Conservation (phyloP, 306 rosid genomes). For the Rosa multiflora region DNA sequence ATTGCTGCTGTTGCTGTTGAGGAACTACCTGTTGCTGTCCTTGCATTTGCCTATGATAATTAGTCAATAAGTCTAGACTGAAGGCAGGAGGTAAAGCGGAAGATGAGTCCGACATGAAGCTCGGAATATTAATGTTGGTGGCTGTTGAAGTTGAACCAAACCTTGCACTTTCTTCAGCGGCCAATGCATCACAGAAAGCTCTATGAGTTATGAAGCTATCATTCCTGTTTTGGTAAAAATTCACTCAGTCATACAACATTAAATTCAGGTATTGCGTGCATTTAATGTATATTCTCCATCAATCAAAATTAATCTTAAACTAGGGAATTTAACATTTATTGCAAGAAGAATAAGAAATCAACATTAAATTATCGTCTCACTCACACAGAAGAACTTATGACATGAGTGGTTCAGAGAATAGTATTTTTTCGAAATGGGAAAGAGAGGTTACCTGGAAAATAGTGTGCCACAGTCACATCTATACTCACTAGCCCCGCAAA, state of each 20-base stretch:
- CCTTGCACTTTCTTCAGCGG: constrained; percentile 57
- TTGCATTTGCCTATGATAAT: constrained; percentile 65
- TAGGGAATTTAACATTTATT: not conserved
- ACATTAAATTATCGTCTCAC: not conserved
- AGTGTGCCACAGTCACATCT: constrained; percentile 90
- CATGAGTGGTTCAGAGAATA: not conserved
- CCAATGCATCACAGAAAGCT: constrained; percentile 83
- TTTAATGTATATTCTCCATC: constrained; percentile 25
- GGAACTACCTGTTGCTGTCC: constrained; percentile 44
- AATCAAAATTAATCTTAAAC: constrained; percentile 7
- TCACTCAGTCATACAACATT: constrained; percentile 1
- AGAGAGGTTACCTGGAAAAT: constrained; percentile 66
- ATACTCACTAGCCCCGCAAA: constrained; percentile 90
- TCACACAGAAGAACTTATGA: not conserved
- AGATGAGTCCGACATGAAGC: constrained; percentile 21
- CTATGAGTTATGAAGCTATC: constrained; percentile 89
- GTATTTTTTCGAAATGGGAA: not conserved
- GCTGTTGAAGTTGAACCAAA: constrained; percentile 35
- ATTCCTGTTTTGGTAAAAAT: constrained; percentile 53
- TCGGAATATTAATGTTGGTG: constrained; percentile 21
- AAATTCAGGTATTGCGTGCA: constrained; percentile 27
- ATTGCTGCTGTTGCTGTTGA: constrained; percentile 46
- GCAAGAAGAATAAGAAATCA: not conserved
- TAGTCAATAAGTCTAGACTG: constrained; percentile 13
- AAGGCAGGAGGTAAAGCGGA: not conserved